phyloP scores from a whole-genome alignment of 805 yeast genomes.

The Metschnikowia lachancei region DNA sequence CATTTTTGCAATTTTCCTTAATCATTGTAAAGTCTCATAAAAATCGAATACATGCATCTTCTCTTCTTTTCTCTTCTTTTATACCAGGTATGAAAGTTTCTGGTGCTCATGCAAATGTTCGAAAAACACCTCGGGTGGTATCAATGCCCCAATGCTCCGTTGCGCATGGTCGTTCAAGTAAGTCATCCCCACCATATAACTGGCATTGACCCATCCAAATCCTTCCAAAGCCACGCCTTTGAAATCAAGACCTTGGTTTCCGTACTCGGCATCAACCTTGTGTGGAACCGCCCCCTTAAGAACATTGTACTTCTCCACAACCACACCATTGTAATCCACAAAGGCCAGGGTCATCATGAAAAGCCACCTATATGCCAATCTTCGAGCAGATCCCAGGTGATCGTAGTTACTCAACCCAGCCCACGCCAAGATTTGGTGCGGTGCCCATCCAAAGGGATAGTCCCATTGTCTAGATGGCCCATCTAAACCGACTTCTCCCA shows the following conservation, averaged over 20 bases:
- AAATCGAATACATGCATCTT: too few species aligned
- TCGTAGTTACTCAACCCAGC: slow-evolving; percentile 76
- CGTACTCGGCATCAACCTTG: slow-evolving; percentile 91
- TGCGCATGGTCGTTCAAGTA: slow-evolving; percentile 63
- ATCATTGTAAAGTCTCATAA: too few species aligned
- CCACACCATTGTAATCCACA: slow-evolving; percentile 90
- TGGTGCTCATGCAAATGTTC: slow-evolving; percentile 31
- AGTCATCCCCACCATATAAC: slow-evolving; percentile 70
- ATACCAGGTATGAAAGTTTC: slow-evolving; percentile 5
- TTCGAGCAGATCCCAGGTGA: slow-evolving; percentile 55
- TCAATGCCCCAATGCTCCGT: slow-evolving; percentile 75
- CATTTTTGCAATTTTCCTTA: too few species aligned
- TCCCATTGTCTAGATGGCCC: slow-evolving; percentile 98
- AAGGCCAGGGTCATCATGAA: slow-evolving; percentile 83
- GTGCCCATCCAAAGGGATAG: slow-evolving; percentile 98
- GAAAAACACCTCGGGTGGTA: slow-evolving; percentile 68
- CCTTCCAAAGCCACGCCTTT: slow-evolving; percentile 95
- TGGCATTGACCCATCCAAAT: slow-evolving; percentile 97
- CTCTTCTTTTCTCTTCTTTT: neutral
- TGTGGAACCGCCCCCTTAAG: slow-evolving; percentile 82
- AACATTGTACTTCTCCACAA: slow-evolving; percentile 93
- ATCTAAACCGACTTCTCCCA: slow-evolving; percentile 66
- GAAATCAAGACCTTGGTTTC: slow-evolving; percentile 91
- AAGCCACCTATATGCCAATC: slow-evolving; percentile 87
- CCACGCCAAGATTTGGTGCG: slow-evolving; percentile 96